Evolutionary conservation across 176 grass and related monocot species (phyloP), one percentile per base, ranked within the genome.

Genomic region (Stipa capillata): DNA sequence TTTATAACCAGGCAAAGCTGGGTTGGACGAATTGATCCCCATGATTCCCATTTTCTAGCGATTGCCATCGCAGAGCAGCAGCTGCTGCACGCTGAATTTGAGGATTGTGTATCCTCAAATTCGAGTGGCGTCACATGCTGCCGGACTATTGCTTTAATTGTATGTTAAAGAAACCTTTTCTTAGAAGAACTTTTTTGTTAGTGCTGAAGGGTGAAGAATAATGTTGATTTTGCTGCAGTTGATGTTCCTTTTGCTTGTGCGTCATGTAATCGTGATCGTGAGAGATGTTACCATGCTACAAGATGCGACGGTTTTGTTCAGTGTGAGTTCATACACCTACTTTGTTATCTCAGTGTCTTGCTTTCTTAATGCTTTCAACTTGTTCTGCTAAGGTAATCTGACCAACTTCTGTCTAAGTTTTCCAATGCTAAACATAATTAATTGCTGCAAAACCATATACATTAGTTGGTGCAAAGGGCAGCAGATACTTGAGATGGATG

Each of bases 1-100:
- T 66, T 49, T 58, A 17, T 83, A 43, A 81, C 61, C 82, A 98
- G 92, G 80, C 89, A 89, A 82, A 91, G 82, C 74, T 94, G 89
- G 95, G 87, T 85, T 29, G 74, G 82, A 11, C 85, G 78, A 42
- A 88, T 98, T 20, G 95, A 93, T 83, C 79, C 87, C 44, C 89
- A 83, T 52, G 92, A 98, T 51, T 92, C 90, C 36, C 88, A 99
- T 83, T 99, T 95, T 67, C 86, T 99, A 9, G 92, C 88, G 31
- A 95, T 99, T 71, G 87, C 96, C 61, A 94, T 94, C 14, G 90
- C 88, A 43, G 92, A 99, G 81, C 96, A 99, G 69, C 92, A 99
- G 62, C 76, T 95, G 36, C 70, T 99, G 52, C 83, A 89, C 75
- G 89, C 87, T 84, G 96, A 95, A 65, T 91, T 91, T 64, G 90